Evolutionary conservation across 139 green algal genomes (phyloP).

Genomic region (Chlamydomonas asymmetrica): DNA sequence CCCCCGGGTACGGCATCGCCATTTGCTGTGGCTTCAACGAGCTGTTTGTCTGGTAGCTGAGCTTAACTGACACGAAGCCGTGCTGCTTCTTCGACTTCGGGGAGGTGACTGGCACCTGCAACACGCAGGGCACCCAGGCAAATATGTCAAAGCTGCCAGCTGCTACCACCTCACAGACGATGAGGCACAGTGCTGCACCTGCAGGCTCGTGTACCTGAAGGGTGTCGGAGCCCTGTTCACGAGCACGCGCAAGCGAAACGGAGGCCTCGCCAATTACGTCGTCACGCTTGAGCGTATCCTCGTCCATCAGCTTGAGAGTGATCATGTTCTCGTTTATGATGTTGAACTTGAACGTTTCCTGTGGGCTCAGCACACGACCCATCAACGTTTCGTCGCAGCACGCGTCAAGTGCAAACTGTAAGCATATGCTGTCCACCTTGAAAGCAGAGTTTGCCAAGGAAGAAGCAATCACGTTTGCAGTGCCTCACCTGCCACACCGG

Average conservation of each 20-base stretch:
- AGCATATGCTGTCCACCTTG: no score
- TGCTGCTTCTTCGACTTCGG: neutral
- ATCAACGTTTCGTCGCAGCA: no score
- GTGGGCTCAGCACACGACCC: no score
- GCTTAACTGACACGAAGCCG: neutral
- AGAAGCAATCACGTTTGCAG: no score
- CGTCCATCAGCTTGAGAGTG: neutral
- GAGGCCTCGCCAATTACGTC: neutral
- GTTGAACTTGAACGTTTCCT: neutral
- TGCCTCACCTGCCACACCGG: neutral
- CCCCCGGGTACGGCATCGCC: neutral
- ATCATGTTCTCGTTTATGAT: neutral
- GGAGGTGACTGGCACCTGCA: neutral
- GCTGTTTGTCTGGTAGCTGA: neutral
- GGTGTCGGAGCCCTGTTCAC: neutral
- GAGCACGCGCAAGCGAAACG: neutral
- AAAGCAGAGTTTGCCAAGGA: no score
- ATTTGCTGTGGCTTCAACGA: neutral
- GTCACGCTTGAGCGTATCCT: neutral
- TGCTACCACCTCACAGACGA: neutral
- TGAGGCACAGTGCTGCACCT: neutral
- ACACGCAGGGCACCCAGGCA: neutral
- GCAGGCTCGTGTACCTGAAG: neutral
- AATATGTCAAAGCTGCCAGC: neutral
- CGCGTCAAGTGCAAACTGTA: no score